Evolutionary conservation across 495 filamentous ascomycete genomes (phyloP).

Genomic region (Oidiodendron maius): DNA sequence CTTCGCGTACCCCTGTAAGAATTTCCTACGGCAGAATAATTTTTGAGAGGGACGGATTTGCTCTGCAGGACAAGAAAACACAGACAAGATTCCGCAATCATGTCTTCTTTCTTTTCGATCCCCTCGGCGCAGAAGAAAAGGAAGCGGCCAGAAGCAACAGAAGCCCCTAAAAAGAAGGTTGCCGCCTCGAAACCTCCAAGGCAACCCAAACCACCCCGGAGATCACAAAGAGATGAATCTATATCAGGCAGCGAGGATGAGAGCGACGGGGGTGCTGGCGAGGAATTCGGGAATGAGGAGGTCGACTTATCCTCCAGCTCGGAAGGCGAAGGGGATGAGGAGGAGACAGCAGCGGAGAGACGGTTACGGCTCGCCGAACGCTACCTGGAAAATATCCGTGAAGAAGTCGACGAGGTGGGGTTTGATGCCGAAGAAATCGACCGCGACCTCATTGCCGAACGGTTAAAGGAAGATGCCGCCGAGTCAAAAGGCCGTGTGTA

Average conservation of each 20-base stretch:
- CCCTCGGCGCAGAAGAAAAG: slow-evolving; percentile 75
- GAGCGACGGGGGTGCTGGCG: slow-evolving; percentile 40
- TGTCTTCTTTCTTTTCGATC: slow-evolving; percentile 85
- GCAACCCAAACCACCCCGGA: slow-evolving; percentile 20
- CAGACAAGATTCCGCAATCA: slow-evolving; percentile 23
- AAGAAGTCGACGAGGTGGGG: slow-evolving; percentile 74
- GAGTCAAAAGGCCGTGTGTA: slow-evolving; percentile 89
- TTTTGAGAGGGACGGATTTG: slow-evolving; percentile 3
- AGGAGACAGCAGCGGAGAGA: slow-evolving; percentile 83
- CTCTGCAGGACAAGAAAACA: neutral
- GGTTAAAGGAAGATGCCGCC: slow-evolving; percentile 87
- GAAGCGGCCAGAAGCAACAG: slow-evolving; percentile 47
- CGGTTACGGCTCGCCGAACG: slow-evolving; percentile 84
- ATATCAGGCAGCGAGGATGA: slow-evolving; percentile 85
- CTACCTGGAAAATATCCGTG: slow-evolving; percentile 82
- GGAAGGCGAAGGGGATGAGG: slow-evolving; percentile 36
- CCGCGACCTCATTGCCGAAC: slow-evolving; percentile 80
- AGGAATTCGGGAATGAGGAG: slow-evolving; percentile 24
- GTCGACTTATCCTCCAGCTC: slow-evolving; percentile 44
- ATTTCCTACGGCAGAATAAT: slow-evolving; percentile 9
- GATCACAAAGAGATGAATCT: slow-evolving; percentile 52
- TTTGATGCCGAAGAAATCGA: slow-evolving; percentile 95
- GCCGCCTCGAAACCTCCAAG: slow-evolving; percentile 27
- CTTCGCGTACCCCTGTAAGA: neutral
- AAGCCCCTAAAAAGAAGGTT: slow-evolving; percentile 36